Evolutionary conservation across 1,284 basidiomycete genomes (phyloP).

Genomic region (Athelia sp.): DNA sequence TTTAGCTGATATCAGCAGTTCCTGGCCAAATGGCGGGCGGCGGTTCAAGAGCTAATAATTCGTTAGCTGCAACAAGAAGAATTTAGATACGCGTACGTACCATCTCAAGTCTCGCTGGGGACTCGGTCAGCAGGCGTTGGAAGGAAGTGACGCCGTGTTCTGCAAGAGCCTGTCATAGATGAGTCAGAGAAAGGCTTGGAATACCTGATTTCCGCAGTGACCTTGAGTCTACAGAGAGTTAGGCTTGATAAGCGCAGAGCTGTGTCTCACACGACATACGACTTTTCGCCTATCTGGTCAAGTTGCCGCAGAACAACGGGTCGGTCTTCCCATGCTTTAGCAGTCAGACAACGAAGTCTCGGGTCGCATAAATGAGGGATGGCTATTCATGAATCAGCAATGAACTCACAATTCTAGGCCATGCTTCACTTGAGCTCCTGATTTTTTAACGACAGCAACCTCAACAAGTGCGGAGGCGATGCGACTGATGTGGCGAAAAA

Average conservation of each 20-base stretch:
- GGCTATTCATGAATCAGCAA: not conserved
- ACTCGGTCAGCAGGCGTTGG: slow-evolving; percentile 47
- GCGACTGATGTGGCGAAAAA: slow-evolving; percentile 66
- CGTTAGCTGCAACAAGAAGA: not conserved
- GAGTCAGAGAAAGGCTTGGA: slow-evolving; percentile 6
- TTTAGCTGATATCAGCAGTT: slow-evolving; percentile 53
- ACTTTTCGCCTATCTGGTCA: slow-evolving; percentile 81
- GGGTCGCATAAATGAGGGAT: slow-evolving; percentile 6
- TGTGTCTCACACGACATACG: slow-evolving; percentile 43
- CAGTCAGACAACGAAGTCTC: slow-evolving; percentile 67
- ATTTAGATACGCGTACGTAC: slow-evolving; percentile 30
- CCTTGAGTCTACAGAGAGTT: slow-evolving; percentile 45
- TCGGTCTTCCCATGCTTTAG: slow-evolving; percentile 83
- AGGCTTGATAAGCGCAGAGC: not conserved
- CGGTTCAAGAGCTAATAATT: slow-evolving; percentile 65
- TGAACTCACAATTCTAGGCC: slow-evolving; percentile 62
- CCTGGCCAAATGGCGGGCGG: slow-evolving; percentile 65
- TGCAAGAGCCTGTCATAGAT: slow-evolving; percentile 53
- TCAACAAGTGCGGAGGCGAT: slow-evolving; percentile 69
- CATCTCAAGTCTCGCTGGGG: slow-evolving; percentile 56
- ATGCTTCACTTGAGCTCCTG: slow-evolving; percentile 61
- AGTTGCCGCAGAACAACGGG: slow-evolving; percentile 76
- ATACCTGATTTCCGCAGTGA: slow-evolving; percentile 18
- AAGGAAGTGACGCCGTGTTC: slow-evolving; percentile 66
- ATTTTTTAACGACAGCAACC: slow-evolving; percentile 56